Conservation (phyloP, 1,284 basidiomycete species). For the Tilletia caries region DNA sequence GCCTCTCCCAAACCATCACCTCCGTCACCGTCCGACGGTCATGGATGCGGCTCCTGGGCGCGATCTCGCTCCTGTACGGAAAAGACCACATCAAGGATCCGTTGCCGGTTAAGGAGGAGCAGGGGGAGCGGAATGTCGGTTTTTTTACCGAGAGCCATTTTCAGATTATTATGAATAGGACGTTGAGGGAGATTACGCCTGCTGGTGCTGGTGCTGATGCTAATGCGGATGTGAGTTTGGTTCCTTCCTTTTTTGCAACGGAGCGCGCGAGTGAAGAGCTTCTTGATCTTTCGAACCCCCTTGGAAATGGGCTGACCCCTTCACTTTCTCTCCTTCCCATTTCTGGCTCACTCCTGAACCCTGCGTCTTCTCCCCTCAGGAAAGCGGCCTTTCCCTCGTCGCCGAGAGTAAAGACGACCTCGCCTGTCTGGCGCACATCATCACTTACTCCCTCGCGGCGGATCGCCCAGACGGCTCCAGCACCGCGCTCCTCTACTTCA, state of each 20-base stretch:
- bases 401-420: constrained; percentile 72
- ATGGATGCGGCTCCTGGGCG: background rate
- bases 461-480: constrained; percentile 78
- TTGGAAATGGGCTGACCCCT: no score
- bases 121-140: constrained; percentile 68
- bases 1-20: constrained; percentile 79
- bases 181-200: constrained; percentile 59
- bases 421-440: constrained; percentile 73
- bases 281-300: no score
- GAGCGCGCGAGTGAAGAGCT: no score
- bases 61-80: background rate
- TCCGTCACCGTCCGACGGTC: background rate
- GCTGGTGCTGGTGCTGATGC: constrained; percentile 40
- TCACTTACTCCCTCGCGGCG: constrained; percentile 85
- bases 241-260: constrained; percentile 49
- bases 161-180: constrained; percentile 79
- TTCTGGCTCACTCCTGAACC: no score
- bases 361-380: no score
- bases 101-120: background rate
- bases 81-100: background rate
- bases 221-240: constrained; percentile 49
- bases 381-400: constrained; percentile 69
- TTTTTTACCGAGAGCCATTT: constrained; percentile 86
- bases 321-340: no score
- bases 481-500: constrained; percentile 81